phyloP scores from a whole-genome alignment of 768 basidiomycete genomes.

The Russula foetens region DNA sequence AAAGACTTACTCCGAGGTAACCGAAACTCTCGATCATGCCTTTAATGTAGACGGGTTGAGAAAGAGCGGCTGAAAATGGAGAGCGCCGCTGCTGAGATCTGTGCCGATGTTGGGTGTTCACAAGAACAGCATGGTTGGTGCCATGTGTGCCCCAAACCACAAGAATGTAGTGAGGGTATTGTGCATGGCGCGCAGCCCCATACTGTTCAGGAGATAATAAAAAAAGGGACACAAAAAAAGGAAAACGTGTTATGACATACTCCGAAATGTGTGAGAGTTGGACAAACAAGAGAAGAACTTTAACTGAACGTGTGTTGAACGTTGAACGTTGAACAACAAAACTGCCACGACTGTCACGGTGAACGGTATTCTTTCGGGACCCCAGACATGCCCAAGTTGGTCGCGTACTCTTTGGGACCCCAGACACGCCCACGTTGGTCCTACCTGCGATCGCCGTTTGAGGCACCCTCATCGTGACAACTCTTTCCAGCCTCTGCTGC shows the following conservation, averaged over 20 bases:
- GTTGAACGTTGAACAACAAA: too few species aligned
- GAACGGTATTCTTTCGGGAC: not conserved
- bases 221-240: not conserved
- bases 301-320: not conserved
- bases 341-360: not conserved
- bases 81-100: constrained; percentile 4
- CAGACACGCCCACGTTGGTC: constrained; percentile 3
- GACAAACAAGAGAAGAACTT: not conserved
- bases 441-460: not conserved
- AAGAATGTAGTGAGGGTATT: not conserved
- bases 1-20: constrained; percentile 14
- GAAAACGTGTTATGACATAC: constrained; percentile 3
- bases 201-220: not conserved
- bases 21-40: constrained; percentile 13
- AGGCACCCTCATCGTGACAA: too few species aligned
- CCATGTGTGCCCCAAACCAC: not conserved
- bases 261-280: not conserved
- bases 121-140: not conserved
- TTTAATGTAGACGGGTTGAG: constrained; percentile 18
- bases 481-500: too few species aligned
- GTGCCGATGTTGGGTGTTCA: constrained; percentile 3
- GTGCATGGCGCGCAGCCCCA: not conserved
- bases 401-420: not conserved
- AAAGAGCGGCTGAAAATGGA: constrained; percentile 16
- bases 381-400: constrained; percentile 5